Evolutionary conservation across 1,284 basidiomycete genomes (phyloP).

Genomic region (Cerrena zonata): DNA sequence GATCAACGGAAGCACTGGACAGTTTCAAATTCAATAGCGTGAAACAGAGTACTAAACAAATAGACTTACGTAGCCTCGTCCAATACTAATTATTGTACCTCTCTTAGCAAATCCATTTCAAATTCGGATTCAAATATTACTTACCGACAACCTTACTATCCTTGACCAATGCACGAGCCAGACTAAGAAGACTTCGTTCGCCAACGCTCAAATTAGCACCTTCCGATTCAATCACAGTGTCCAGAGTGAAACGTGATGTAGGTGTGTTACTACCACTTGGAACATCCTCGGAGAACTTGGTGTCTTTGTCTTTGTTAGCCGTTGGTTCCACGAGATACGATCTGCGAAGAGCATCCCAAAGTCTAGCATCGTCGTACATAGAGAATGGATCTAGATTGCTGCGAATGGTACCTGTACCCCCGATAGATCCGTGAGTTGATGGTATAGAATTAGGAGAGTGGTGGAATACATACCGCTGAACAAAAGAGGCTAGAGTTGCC

Average conservation of each 20-base stretch:
- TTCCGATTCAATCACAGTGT: conserved; percentile 79
- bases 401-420: conserved; percentile 61
- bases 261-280: conserved; percentile 22
- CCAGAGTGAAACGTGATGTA: conserved; percentile 57
- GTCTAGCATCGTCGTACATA: conserved; percentile 63
- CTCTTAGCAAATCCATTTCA: neutral
- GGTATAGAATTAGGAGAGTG: neutral
- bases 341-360: conserved; percentile 80
- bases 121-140: conserved; percentile 9
- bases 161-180: conserved; percentile 29
- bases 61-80: conserved; percentile 28
- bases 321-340: conserved; percentile 63
- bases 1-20: conserved; percentile 41
- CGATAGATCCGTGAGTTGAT: conserved; percentile 22
- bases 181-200: conserved; percentile 35
- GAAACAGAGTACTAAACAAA: neutral
- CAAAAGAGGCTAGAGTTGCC: conserved; percentile 13
- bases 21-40: neutral
- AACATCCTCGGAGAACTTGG: conserved; percentile 2
- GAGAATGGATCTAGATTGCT: conserved; percentile 77
- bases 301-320: conserved; percentile 12
- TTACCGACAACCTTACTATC: conserved; percentile 34
- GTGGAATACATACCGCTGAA: conserved; percentile 11
- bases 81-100: conserved; percentile 15
- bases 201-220: conserved; percentile 78